Evolutionary conservation across 208 protist genomes (phyloP).

Genomic region (Leishmania arabica): DNA sequence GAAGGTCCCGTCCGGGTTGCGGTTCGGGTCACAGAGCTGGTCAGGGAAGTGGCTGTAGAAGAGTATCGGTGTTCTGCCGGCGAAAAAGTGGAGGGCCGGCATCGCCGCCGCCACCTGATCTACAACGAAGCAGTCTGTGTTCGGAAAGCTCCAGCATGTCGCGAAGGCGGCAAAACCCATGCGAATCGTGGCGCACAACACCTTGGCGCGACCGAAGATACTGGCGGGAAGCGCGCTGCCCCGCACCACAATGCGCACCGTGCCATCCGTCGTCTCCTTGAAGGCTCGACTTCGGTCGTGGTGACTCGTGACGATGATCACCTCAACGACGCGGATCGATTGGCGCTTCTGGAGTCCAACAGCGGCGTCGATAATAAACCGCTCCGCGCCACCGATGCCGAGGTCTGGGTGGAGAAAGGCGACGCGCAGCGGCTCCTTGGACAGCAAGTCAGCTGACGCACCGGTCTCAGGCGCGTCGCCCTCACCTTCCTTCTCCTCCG

Average conservation of each 20-base stretch:
- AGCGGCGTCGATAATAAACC: conserved; percentile 97
- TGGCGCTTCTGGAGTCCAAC: conserved; percentile 85
- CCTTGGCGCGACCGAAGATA: conserved; percentile 80
- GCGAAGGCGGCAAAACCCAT: conserved; percentile 77
- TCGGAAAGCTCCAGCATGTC: conserved; percentile 37
- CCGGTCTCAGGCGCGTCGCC: neutral
- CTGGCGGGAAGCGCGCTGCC: conserved; percentile 88
- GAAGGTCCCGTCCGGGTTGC: conserved; percentile 46
- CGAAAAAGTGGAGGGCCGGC: conserved; percentile 67
- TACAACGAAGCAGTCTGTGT: conserved; percentile 87
- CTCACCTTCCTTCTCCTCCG: neutral
- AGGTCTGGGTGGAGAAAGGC: conserved; percentile 97
- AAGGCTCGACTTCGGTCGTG: conserved; percentile 94
- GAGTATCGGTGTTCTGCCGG: conserved; percentile 70
- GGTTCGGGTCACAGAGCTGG: conserved; percentile 87
- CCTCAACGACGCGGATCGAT: conserved; percentile 47
- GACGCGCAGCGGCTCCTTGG: conserved; percentile 47
- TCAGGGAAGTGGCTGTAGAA: conserved; percentile 99
- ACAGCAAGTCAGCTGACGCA: conserved; percentile 17
- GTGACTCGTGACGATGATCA: conserved; percentile 93
- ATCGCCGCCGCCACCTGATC: conserved; percentile 95
- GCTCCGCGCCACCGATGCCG: conserved; percentile 97
- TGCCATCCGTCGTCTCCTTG: conserved; percentile 93
- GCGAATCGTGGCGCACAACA: conserved; percentile 90
- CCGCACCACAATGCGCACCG: conserved; percentile 80